phyloP scores from a whole-genome alignment of 768 basidiomycete species.

The Russula foetens region DNA sequence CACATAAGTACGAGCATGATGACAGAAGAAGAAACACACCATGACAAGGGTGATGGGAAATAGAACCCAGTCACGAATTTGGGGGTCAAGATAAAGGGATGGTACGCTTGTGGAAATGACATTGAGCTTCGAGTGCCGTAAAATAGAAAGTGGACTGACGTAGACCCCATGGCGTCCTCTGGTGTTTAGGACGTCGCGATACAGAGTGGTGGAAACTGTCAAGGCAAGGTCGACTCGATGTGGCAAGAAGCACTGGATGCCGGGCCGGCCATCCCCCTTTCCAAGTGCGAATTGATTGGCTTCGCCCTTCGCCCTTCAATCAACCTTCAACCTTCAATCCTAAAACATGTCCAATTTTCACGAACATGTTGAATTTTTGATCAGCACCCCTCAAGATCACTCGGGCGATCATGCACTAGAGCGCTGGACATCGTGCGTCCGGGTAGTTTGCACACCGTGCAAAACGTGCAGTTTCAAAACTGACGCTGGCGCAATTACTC shows the following conservation, averaged over 20 bases:
- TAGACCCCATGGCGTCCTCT: conserved; percentile 8
- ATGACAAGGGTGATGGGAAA: conserved; percentile 97
- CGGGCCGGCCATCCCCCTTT: not conserved
- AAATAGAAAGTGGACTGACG: conserved; percentile 11
- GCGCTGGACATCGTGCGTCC: conserved; percentile 16
- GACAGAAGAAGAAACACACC: conserved; percentile 39
- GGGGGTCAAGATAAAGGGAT: conserved; percentile 80
- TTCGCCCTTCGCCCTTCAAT: not conserved
- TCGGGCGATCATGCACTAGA: conserved; percentile 12
- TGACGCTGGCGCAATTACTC: not conserved
- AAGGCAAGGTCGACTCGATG: too few relatives aligned
- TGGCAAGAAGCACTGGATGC: not conserved
- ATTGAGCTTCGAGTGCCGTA: conserved; percentile 19
- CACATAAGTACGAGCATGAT: not conserved
- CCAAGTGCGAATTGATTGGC: too few relatives aligned
- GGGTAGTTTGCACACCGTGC: not conserved
- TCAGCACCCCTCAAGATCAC: conserved; percentile 9
- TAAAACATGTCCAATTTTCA: conserved; percentile 12
- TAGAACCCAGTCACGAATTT: conserved; percentile 90
- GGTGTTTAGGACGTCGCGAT: not conserved
- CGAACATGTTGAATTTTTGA: conserved; percentile 13
- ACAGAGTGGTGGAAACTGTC: too few relatives aligned
- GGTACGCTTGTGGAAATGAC: conserved; percentile 24
- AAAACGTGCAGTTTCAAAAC: not conserved
- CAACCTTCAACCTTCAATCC: too few relatives aligned